A percentile compares a stretch with the other conserved stretches of the same genome.
phyloP scores from a whole-genome alignment of 2,329 filamentous ascomycete species.

The Neoarthrinium moseri region DNA sequence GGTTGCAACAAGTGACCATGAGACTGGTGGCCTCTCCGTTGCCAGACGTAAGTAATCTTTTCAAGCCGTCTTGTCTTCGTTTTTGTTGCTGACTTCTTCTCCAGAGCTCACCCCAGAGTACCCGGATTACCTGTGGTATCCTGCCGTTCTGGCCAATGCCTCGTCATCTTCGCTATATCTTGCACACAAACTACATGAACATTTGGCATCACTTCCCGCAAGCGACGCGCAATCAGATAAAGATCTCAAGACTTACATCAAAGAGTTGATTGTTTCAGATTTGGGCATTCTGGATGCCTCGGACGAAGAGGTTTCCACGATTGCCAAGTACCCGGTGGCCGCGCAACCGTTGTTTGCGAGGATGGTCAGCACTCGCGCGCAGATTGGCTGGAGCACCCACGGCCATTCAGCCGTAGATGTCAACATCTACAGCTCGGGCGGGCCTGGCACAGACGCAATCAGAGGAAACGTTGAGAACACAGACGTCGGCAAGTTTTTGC shows the following conservation, averaged over 20 bases:
- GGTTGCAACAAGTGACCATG: conserved; percentile 91
- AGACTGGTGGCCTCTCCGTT: conserved; percentile 84
- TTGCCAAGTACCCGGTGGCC: conserved; percentile 58
- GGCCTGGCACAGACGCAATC: conserved; percentile 62
- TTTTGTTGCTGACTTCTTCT: conserved; percentile 19
- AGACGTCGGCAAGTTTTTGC: conserved; percentile 81
- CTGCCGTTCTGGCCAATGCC: conserved; percentile 70
- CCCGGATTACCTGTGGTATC: conserved; percentile 74
- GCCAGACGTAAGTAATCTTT: conserved; percentile 64
- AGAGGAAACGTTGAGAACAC: conserved; percentile 93
- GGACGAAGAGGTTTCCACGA: conserved; percentile 65
- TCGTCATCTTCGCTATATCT: conserved; percentile 78
- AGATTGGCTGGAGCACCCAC: conserved; percentile 92
- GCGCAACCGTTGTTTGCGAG: conserved; percentile 67
- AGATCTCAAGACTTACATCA: conserved; percentile 63
- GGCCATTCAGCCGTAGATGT: conserved; percentile 94
- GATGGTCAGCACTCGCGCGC: conserved; percentile 83
- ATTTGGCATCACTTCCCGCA: conserved; percentile 45
- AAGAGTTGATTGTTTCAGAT: conserved; percentile 60
- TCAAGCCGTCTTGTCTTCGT: conserved; percentile 36
- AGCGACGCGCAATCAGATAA: conserved; percentile 23
- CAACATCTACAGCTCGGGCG: conserved; percentile 85
- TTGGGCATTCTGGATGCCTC: conserved; percentile 76
- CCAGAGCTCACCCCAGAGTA: conserved; percentile 49
- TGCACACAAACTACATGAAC: conserved; percentile 57